Base-by-base conservation (phyloP, 2,329 filamentous ascomycete genomes). In the Trichoderma atrobrunneum region DNA sequence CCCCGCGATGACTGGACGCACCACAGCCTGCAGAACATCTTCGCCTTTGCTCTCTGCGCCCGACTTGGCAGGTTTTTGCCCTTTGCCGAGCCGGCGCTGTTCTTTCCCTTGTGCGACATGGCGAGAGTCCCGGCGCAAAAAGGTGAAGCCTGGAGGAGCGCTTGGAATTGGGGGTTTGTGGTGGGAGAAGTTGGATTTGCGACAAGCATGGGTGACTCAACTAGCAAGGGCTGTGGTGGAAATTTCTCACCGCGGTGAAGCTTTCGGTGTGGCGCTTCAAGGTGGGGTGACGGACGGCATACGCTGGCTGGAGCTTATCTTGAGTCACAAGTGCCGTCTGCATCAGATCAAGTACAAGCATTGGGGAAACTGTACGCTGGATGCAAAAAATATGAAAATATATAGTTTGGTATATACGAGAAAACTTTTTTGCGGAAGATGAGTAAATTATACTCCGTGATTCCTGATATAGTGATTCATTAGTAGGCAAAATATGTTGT, bases 11-110 rank as follows among this genome's bases (percentile, higher is more conserved):
- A 11, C 34, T 36, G 26, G 11, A 85, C 85, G 74, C 80, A 87
- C 86, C 74, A 88, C 86, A 34, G 86, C 86, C 80, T 90, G 87
- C 70, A 90, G 82, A 73, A 86, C 85, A 79, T 89, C 87, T 76
- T 90, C 88, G 76, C 85, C 83, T 79, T 89, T 89, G 78, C 80
- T 82, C 77, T 90, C 87, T 61, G 85, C 81, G 75, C 84, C 83
- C 68, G 82, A 75, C 76, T 87, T 88, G 76, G 83, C 79, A 72
- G 85, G 76, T 78, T 88, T 78, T 88, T 89, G 76, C 84, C 84
- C 82, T 88, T 87, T 73, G 80, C 78, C 72, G 82, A 81, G 77
- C 77, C 78, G 70, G 75, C 75, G 72, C 79, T 78, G 69, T 78
- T 80, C 78, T 84, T 81, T 74, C 82, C 80, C 79, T 84, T 82